Percentiles rank a stretch among this genome's conserved stretches.
Conservation (phyloP, 2,329 filamentous ascomycete genomes). For the Neofusicoccum parvum region DNA sequence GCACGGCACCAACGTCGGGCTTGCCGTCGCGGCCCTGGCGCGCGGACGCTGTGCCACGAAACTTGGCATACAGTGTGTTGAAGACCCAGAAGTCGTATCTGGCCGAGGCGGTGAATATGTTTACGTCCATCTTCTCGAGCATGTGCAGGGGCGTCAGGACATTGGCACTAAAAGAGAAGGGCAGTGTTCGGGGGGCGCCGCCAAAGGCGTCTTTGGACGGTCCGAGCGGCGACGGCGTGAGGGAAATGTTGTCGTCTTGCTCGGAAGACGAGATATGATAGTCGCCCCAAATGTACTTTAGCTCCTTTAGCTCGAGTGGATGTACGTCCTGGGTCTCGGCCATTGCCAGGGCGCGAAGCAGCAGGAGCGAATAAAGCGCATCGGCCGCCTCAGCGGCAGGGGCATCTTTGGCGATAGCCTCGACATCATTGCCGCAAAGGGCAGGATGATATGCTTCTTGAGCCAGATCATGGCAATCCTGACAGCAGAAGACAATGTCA, state of each 20-base stretch:
- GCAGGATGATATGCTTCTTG: slow-evolving; percentile 60
- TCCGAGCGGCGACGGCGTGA: slow-evolving; percentile 19
- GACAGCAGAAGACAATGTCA: slow-evolving; percentile 63
- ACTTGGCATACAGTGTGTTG: slow-evolving; percentile 91
- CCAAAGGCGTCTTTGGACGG: slow-evolving; percentile 27
- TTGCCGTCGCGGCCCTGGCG: slow-evolving; percentile 70
- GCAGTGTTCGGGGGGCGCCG: slow-evolving; percentile 60
- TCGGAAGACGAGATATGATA: slow-evolving; percentile 40
- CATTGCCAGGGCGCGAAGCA: slow-evolving; percentile 62
- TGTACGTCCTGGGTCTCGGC: slow-evolving; percentile 61
- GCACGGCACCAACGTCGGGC: slow-evolving; percentile 89
- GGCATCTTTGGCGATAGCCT: slow-evolving; percentile 61
- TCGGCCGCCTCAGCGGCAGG: slow-evolving; percentile 60
- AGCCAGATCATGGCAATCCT: slow-evolving; percentile 58
- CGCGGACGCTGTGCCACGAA: slow-evolving; percentile 88
- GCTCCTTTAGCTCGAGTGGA: slow-evolving; percentile 61
- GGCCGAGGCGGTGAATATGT: slow-evolving; percentile 58
- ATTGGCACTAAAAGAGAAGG: slow-evolving; percentile 77
- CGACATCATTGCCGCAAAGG: slow-evolving; percentile 58
- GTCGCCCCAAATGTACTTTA: slow-evolving; percentile 68
- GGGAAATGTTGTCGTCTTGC: background rate
- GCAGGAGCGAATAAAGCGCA: slow-evolving; percentile 61
- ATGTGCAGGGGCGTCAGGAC: slow-evolving; percentile 75
- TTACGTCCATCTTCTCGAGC: slow-evolving; percentile 81
- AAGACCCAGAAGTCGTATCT: slow-evolving; percentile 78